Conservation (phyloP, 225 moss, liverwort and hornwort genomes). For the Marchantia polymorpha region DNA sequence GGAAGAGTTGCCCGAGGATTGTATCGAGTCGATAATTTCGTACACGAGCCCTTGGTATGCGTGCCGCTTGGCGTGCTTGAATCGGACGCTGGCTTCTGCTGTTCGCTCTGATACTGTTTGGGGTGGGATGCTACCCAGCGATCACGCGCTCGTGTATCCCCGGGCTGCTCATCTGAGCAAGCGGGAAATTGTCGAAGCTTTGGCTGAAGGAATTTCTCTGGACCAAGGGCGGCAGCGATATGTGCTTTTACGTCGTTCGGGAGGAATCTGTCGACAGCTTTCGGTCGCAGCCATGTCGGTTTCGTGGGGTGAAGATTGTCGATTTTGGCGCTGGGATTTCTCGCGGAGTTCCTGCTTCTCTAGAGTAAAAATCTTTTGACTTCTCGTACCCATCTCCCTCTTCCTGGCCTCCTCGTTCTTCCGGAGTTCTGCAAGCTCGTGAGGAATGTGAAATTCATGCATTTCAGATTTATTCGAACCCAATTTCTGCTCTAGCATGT, state of each 20-base stretch:
- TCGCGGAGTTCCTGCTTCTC: constrained; percentile 70
- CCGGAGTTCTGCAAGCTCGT: too few relatives aligned
- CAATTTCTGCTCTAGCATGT: too few relatives aligned
- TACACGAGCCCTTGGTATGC: constrained; percentile 63
- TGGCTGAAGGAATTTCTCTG: constrained; percentile 60
- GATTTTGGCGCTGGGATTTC: constrained; percentile 86
- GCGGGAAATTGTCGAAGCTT: constrained; percentile 54
- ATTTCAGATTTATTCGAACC: too few relatives aligned
- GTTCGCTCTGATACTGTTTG: constrained; percentile 58
- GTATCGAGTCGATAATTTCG: constrained; percentile 52
- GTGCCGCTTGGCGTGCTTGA: constrained; percentile 55
- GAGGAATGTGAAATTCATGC: too few relatives aligned
- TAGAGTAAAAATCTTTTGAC: constrained; percentile 38
- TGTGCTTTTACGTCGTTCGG: constrained; percentile 56
- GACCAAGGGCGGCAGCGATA: constrained; percentile 63
- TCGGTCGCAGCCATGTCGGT: constrained; percentile 71
- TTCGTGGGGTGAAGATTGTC: constrained; percentile 57
- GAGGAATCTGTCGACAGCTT: constrained; percentile 66
- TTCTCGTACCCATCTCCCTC: too few relatives aligned
- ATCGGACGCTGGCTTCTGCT: constrained; percentile 53
- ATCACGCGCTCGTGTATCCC: constrained; percentile 50
- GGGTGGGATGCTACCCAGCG: constrained; percentile 60
- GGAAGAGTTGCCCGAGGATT: constrained; percentile 68
- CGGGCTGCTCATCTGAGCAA: constrained; percentile 29
- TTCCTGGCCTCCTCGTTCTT: too few relatives aligned